A percentile compares a stretch with the other conserved stretches of the same genome.
phyloP scores from a whole-genome alignment of 306 rosid species.

The Trifolium subterraneum region DNA sequence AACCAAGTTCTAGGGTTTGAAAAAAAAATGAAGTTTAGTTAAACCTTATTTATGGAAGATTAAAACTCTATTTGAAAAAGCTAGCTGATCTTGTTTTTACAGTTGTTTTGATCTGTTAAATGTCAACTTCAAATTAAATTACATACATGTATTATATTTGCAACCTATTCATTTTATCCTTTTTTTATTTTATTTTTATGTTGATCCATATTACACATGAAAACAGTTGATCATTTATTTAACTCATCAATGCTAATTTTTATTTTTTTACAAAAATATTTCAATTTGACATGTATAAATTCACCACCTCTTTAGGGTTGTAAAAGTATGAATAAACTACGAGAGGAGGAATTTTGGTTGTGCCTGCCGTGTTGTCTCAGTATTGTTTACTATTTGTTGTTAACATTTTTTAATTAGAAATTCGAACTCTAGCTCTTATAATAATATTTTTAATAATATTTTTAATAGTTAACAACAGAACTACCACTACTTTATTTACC shows the following conservation, averaged over 20 bases:
- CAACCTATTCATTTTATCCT: background rate
- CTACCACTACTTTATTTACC: too few species aligned
- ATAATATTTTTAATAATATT: too few species aligned
- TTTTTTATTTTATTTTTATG: background rate
- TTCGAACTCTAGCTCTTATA: too few species aligned
- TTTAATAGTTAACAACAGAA: too few species aligned
- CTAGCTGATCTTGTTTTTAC: background rate
- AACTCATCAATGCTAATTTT: too few species aligned
- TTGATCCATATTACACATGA: background rate
- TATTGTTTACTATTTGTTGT: constrained; percentile 26
- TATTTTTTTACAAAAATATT: too few species aligned
- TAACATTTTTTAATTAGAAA: too few species aligned
- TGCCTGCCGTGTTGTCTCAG: background rate
- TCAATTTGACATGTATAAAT: background rate
- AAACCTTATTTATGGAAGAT: background rate
- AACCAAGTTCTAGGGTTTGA: constrained; percentile 37
- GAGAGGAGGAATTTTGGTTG: background rate
- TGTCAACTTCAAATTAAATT: background rate
- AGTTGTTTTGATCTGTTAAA: background rate
- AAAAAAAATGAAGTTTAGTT: background rate
- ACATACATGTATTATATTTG: background rate
- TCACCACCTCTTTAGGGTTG: background rate
- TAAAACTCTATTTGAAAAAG: background rate
- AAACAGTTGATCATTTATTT: background rate
- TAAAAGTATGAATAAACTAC: background rate